Conservation (phyloP, 2,329 filamentous ascomycete species). For the Dactylellina cionopaga region DNA sequence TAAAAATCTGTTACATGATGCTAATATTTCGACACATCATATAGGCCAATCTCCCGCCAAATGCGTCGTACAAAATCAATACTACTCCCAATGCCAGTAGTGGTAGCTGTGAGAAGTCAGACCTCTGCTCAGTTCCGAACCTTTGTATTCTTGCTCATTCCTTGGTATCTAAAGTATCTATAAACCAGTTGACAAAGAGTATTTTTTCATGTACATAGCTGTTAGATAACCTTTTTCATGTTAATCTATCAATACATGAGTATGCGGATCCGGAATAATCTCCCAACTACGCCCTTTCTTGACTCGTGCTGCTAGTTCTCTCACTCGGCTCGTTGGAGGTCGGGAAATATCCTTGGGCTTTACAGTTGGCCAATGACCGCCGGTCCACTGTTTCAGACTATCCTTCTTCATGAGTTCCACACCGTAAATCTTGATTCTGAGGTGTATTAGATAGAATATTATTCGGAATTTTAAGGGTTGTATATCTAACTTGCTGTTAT, state of each 20-base stretch:
- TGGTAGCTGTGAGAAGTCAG: neutral
- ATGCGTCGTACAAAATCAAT: constrained; percentile 3
- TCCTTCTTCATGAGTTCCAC: neutral
- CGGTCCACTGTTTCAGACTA: neutral
- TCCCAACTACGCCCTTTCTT: neutral
- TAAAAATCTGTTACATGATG: neutral
- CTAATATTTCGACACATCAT: constrained; percentile 6
- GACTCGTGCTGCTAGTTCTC: neutral
- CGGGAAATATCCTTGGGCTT: neutral
- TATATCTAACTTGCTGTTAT: no score
- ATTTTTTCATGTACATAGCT: constrained; percentile 2
- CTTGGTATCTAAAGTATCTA: neutral
- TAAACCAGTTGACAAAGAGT: neutral
- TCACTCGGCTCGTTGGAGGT: neutral
- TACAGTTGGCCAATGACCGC: neutral
- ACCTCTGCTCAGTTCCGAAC: neutral
- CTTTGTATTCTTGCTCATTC: neutral
- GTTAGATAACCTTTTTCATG: neutral
- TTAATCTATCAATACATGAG: neutral
- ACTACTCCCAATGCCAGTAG: constrained; percentile 19
- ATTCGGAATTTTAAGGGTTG: no score
- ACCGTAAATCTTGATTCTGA: neutral
- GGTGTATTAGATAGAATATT: neutral
- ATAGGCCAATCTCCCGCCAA: constrained; percentile 6
- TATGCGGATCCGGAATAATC: neutral